phyloP scores from a whole-genome alignment of 1,139 yeast genomes.

The Protomyces pachydermus region DNA sequence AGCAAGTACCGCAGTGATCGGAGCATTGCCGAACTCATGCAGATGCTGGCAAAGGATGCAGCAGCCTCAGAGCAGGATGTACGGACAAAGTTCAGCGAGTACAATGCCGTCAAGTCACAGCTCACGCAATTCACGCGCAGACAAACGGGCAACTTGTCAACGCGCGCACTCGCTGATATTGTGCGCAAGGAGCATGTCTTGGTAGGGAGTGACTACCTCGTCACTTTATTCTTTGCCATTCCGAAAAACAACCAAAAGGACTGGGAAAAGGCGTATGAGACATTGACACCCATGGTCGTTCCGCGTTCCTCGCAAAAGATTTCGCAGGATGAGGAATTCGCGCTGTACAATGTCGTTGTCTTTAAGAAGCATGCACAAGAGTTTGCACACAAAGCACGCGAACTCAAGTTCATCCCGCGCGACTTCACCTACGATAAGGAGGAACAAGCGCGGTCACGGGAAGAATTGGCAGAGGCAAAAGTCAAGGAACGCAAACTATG shows the following conservation, averaged over 20 bases:
- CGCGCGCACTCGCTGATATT: conserved; percentile 81
- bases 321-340: conserved; percentile 66
- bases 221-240: conserved; percentile 77
- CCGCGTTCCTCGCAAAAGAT: conserved; percentile 79
- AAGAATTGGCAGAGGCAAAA: conserved; percentile 71
- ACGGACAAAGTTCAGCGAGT: conserved; percentile 60
- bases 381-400: conserved; percentile 68
- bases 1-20: conserved; percentile 81
- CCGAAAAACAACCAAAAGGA: conserved; percentile 48
- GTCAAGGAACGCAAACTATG: conserved; percentile 68
- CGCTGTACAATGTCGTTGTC: conserved; percentile 70
- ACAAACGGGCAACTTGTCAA: conserved; percentile 87
- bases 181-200: conserved; percentile 83
- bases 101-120: conserved; percentile 76
- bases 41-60: conserved; percentile 68
- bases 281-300: conserved; percentile 72
- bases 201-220: conserved; percentile 74
- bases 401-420: conserved; percentile 85
- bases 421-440: conserved; percentile 77
- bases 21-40: conserved; percentile 70
- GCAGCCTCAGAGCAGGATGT: conserved; percentile 78
- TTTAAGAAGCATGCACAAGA: conserved; percentile 75
- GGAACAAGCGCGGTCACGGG: conserved; percentile 54
- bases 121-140: conserved; percentile 85
- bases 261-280: conserved; percentile 54